Evolutionary conservation across 2,329 filamentous ascomycete genomes (phyloP), one percentile per base, ranked within the genome.

Genomic region (Aphanoascus verrucosus): DNA sequence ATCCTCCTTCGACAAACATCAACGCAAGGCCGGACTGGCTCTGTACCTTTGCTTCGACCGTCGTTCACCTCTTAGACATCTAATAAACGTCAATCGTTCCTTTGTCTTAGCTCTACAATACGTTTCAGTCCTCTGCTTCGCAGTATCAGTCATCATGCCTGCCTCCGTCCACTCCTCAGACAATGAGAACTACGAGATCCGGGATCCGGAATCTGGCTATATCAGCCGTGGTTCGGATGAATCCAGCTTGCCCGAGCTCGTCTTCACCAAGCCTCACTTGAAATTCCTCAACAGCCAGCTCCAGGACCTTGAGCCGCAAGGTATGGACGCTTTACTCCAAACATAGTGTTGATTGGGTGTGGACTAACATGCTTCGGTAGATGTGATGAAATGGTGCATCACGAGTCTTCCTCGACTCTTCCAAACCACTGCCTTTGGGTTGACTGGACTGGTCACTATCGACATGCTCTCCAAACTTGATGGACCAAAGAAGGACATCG

Each of bases 321-420:
- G 79, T 81, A 66, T 72, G 67, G 5, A 14, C 49, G 20, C 45
- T 23, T 38, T 46, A 14, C 6, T n/a, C 15, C 43, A 12, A 28
- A 28, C 19, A 7, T 20, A 23, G 11, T n/a, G 17, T 7, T 28
- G 37, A 19, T 51, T 15, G 41, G 19, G 11, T 15, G n/a, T 38
- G 7, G 38, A 38, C 52, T 56, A 49, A 58, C 42, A 42, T 19
- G 8, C 12, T 40, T 38, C 5, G 11, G 1, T 47, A 78, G 91
- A 96, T 60, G 85, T 97, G 63, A 80, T 98, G 57, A 85, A 83
- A 72, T 96, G 94, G 86, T 88, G 85, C 77, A 86, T 91, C 67
- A 84, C 86, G 62, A 85, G 91, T 62, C 85, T 98, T 63, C 93
- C 93, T 64, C 85, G 85, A 67, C 81, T 97, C 43, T 96, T 82